Evolutionary conservation across 2,329 filamentous ascomycete genomes (phyloP).

Genomic region (Zymoseptoria ardabiliae): DNA sequence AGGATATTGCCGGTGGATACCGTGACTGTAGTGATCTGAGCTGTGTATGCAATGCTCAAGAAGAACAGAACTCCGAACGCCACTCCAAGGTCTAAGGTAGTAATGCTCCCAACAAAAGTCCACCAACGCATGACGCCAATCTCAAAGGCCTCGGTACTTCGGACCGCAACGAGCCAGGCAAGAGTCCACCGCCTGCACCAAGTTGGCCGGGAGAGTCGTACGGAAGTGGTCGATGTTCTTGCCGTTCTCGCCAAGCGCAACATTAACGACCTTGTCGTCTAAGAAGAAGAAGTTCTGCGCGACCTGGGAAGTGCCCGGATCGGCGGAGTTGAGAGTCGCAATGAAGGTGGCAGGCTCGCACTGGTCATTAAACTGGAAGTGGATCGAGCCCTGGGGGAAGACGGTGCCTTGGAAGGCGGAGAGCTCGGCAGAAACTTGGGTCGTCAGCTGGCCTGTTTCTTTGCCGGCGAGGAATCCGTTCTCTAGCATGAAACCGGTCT

Average conservation of each 20-base stretch:
- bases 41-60: too few species aligned
- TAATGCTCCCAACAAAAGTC: not conserved
- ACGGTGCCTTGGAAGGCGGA: constrained; percentile 40
- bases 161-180: constrained; percentile 1
- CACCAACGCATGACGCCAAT: not conserved
- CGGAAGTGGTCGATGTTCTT: constrained; percentile 13
- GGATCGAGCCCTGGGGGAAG: constrained; percentile 41
- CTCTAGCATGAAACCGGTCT: constrained; percentile 42
- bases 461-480: constrained; percentile 31
- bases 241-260: constrained; percentile 11
- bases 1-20: too few species aligned
- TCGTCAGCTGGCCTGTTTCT: constrained; percentile 10
- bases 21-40: too few species aligned
- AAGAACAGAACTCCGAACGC: not conserved
- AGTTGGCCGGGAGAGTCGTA: constrained; percentile 7
- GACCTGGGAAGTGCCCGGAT: constrained; percentile 37
- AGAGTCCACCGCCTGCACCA: constrained; percentile 13
- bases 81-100: not conserved
- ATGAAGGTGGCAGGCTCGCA: constrained; percentile 40
- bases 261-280: constrained; percentile 9
- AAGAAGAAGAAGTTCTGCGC: constrained; percentile 37
- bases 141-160: not conserved
- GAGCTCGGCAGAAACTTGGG: constrained; percentile 36
- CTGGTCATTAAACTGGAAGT: constrained; percentile 43
- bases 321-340: constrained; percentile 37